Conservation (phyloP, 148 eudicot species). For the Cornus suecica region DNA sequence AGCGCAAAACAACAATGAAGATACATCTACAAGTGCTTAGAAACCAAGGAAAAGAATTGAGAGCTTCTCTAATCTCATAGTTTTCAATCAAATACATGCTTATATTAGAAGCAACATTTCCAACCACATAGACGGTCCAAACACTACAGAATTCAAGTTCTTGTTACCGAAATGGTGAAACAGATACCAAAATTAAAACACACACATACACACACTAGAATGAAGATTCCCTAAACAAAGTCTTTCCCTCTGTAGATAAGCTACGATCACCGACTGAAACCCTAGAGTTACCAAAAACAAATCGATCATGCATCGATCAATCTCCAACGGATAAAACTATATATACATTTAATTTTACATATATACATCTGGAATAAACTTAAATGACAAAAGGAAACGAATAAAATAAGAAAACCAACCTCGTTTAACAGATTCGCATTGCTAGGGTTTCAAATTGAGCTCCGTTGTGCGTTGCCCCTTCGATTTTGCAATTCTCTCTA, state of each 20-base stretch:
- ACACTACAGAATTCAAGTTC: neutral
- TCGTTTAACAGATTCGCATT: neutral
- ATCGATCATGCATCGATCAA: neutral
- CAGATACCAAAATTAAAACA: neutral
- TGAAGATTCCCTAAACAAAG: neutral
- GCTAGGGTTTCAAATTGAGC: neutral
- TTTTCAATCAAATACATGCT: neutral
- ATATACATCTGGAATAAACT: neutral
- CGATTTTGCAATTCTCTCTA: neutral
- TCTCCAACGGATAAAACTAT: neutral
- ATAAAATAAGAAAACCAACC: neutral
- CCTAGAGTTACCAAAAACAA: neutral
- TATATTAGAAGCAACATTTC: neutral
- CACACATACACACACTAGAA: neutral
- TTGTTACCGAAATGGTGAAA: neutral
- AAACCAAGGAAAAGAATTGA: neutral
- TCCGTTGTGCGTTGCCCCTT: constrained; percentile 2
- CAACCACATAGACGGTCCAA: neutral
- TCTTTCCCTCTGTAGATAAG: neutral
- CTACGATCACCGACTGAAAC: constrained; percentile 3
- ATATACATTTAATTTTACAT: neutral
- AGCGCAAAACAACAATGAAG: neutral
- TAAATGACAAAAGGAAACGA: neutral
- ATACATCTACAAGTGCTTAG: neutral
- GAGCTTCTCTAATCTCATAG: neutral